Evolutionary conservation across 768 basidiomycete genomes (phyloP).

Genomic region (Leccinum subgranulosum): DNA sequence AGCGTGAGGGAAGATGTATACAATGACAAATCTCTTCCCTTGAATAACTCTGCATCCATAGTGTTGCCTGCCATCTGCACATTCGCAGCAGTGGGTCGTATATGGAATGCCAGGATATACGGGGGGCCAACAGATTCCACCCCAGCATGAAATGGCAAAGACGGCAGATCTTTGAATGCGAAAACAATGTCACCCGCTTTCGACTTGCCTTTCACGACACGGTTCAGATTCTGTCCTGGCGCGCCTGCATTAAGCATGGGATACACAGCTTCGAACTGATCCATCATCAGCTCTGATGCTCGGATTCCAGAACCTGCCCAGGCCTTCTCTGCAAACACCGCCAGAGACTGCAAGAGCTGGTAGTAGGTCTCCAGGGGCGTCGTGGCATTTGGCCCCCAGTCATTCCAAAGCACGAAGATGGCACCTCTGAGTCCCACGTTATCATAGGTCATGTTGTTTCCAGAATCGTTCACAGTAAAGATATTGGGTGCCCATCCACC

Average conservation of each 20-base stretch:
- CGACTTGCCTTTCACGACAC: conserved; percentile 28
- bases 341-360: no score
- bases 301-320: conserved; percentile 42
- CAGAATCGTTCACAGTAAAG: no score
- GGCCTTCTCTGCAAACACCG: no score
- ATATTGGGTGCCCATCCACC: no score
- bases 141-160: conserved; percentile 25
- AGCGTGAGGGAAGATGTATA: conserved; percentile 38
- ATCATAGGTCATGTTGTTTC: no score
- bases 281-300: conserved; percentile 30
- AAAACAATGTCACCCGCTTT: conserved; percentile 30
- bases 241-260: conserved; percentile 36
- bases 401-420: no score
- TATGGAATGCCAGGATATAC: conserved; percentile 39
- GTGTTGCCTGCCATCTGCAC: conserved; percentile 11
- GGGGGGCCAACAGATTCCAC: conserved; percentile 42
- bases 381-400: no score
- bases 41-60: conserved; percentile 28
- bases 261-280: conserved; percentile 36
- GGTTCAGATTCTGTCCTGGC: conserved; percentile 44
- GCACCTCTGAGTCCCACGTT: no score
- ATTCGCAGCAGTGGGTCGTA: conserved; percentile 29
- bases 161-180: conserved; percentile 17
- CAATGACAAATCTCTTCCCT: conserved; percentile 35
- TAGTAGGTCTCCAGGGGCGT: no score